phyloP scores from a whole-genome alignment of 1,139 yeast species.

The Saccharomyces hybrid region DNA sequence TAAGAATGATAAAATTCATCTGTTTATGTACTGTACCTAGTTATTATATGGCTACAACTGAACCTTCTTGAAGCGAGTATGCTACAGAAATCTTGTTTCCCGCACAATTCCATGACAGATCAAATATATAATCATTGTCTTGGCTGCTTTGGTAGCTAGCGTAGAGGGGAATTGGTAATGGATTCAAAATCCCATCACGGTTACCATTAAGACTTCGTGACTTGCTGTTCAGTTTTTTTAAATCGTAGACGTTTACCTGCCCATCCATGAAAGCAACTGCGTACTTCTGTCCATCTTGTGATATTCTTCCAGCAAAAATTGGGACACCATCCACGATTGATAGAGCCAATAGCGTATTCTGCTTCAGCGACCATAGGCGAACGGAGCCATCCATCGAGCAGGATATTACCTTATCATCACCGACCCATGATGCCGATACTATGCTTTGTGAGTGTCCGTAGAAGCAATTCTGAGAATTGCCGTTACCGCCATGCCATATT shows the following conservation, averaged over 20 bases:
- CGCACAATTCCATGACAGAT: constrained; percentile 13
- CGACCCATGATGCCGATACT: constrained; percentile 48
- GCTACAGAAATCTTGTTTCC: constrained; percentile 11
- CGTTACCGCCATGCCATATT: constrained; percentile 62
- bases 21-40: background rate
- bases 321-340: constrained; percentile 43
- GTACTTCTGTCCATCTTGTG: constrained; percentile 42
- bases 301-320: constrained; percentile 45
- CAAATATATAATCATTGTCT: constrained; percentile 12
- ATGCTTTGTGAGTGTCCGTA: constrained; percentile 52
- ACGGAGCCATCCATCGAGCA: constrained; percentile 66
- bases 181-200: background rate
- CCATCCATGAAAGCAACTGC: constrained; percentile 63
- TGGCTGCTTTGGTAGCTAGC: background rate
- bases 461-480: constrained; percentile 39
- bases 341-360: constrained; percentile 37
- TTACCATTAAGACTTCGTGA: constrained; percentile 8
- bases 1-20: background rate
- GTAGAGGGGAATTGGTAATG: constrained; percentile 1
- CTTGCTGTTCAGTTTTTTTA: constrained; percentile 42
- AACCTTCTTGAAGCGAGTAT: constrained; percentile 11
- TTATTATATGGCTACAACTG: constrained; percentile 9
- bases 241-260: constrained; percentile 31
- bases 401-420: constrained; percentile 34
- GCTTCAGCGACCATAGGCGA: constrained; percentile 56